Evolutionary conservation across 1,139 yeast genomes (phyloP).

Genomic region (Arxiozyma heterogenica): DNA sequence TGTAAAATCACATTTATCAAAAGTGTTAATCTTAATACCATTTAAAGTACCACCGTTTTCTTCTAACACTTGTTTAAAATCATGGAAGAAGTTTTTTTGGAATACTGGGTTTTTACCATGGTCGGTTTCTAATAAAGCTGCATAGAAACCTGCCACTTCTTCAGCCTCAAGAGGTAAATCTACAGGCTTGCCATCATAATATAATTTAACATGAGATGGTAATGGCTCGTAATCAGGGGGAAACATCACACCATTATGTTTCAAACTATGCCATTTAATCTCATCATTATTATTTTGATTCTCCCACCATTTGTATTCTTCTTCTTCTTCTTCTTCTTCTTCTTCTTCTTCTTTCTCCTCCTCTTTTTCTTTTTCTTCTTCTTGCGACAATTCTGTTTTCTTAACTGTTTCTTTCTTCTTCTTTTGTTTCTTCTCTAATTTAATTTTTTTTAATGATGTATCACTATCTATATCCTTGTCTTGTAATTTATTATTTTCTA

Average conservation of each 20-base stretch:
- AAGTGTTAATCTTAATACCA: slow-evolving; percentile 44
- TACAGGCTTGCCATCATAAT: slow-evolving; percentile 70
- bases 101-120: slow-evolving; percentile 83
- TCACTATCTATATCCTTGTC: background rate
- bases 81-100: slow-evolving; percentile 77
- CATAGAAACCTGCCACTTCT: slow-evolving; percentile 94
- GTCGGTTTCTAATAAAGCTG: slow-evolving; percentile 79
- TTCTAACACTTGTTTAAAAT: slow-evolving; percentile 58
- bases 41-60: slow-evolving; percentile 55
- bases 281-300: slow-evolving; percentile 60
- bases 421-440: slow-evolving; percentile 9
- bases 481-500: slow-evolving; percentile 8
- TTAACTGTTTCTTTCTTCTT: slow-evolving; percentile 13
- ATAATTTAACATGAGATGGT: slow-evolving; percentile 68
- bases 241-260: slow-evolving; percentile 83
- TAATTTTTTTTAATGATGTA: background rate
- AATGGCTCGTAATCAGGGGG: slow-evolving; percentile 88
- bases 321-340: slow-evolving; percentile 35
- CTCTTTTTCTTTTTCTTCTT: background rate
- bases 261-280: slow-evolving; percentile 76
- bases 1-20: slow-evolving; percentile 68
- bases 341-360: slow-evolving; percentile 19
- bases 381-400: background rate
- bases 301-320: slow-evolving; percentile 68
- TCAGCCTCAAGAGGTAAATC: slow-evolving; percentile 73